Percentiles rank a stretch among this genome's conserved stretches.
These are phyloP conservation scores for Apiotrichum porosum DNA, from an alignment of 1,284 basidiomycete species.

Conservation along the genomic window DNA sequence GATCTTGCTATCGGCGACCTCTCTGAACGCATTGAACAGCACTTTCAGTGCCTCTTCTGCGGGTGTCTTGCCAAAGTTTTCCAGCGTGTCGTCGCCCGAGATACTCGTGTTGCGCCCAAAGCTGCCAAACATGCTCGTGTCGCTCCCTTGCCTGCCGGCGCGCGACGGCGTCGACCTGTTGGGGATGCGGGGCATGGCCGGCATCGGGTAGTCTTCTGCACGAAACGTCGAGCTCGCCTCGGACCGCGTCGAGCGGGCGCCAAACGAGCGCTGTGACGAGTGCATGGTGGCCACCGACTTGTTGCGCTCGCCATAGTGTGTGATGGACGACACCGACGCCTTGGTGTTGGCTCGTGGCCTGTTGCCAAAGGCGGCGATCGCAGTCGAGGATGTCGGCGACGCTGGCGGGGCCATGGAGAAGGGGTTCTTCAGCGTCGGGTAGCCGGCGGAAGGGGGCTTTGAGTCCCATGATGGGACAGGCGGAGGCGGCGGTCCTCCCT, in stretches of 20 bases:
- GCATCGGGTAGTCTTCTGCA: slow-evolving; percentile 38
- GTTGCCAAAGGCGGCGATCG: slow-evolving; percentile 1
- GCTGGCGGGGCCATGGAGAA: slow-evolving; percentile 31
- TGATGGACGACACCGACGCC: slow-evolving; percentile 5
- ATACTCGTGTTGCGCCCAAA: slow-evolving; percentile 27
- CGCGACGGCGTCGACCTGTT: slow-evolving; percentile 32
- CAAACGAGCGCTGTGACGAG: slow-evolving; percentile 33
- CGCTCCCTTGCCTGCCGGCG: slow-evolving; percentile 34
- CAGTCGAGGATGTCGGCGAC: slow-evolving; percentile 22
- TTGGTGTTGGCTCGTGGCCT: slow-evolving; percentile 13
- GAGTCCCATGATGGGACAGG: slow-evolving; percentile 33
- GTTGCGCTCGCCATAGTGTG: slow-evolving; percentile 25
- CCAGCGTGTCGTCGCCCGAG: slow-evolving; percentile 24
- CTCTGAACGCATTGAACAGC: slow-evolving; percentile 76
- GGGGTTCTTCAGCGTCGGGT: slow-evolving; percentile 45
- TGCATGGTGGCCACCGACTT: slow-evolving; percentile 30
- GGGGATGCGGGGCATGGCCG: slow-evolving; percentile 38
- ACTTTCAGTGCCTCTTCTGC: slow-evolving; percentile 81
- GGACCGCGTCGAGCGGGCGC: slow-evolving; percentile 36
- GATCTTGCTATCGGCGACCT: slow-evolving; percentile 70
- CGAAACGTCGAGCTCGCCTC: slow-evolving; percentile 37
- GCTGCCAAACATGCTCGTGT: slow-evolving; percentile 35
- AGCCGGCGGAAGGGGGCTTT: slow-evolving; percentile 23
- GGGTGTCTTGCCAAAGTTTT: slow-evolving; percentile 55
- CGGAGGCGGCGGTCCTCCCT: slow-evolving; percentile 20